Base-by-base conservation (phyloP, 2,329 filamentous ascomycete species). In the Exophiala viscosa region DNA sequence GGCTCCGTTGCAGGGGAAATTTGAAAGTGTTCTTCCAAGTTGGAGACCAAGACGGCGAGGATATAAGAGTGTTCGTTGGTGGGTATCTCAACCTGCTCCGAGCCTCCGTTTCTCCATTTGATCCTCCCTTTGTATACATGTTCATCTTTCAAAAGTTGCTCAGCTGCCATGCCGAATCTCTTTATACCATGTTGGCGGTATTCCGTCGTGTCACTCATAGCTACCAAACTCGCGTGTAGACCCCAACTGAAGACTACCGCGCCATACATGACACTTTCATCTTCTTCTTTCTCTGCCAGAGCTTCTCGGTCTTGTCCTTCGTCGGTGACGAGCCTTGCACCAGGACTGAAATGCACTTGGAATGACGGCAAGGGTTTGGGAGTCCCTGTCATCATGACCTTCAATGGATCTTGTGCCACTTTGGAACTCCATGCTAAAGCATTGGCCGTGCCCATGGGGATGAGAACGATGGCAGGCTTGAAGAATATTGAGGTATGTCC, bases 221-320 rank as follows among this genome's bases (percentile, higher is more conserved):
- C 90, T 17, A 97, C 90, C 3, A 97, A 78, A 38, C 86, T 84
- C 28, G 91, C 88, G 65, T 97, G 92, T 64, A 97, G 83, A 15
- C 88, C 92, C 80, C 95, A 95, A 68, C 87, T 93, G 40, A 85
- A 86, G 1, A 97, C 91, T 17, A 96, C 89, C 18, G 86, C 87
- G 20, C 90, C 91, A 63, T 87, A 80, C 2, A 79, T 63, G 17
- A 51, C 40, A 10, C 31, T 43, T 13, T 54, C 52, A 13, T 54
- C 36, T 14, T 53, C 56, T 10, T 56, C 52, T 7, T 34, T 42
- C 11, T 50, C 48, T 9, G 45, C 33, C 23, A 59, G 11, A 31
- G 58, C 55, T 23, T 61, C 59, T 34, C 64, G 63, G 79, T 73
- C 10, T 75, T 73, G 54, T 56, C 71, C 71, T 55, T 78, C 75